Evolutionary conservation across 805 yeast species (phyloP), one percentile per base, ranked within the genome.

Genomic region (Ogataea populi-albae): DNA sequence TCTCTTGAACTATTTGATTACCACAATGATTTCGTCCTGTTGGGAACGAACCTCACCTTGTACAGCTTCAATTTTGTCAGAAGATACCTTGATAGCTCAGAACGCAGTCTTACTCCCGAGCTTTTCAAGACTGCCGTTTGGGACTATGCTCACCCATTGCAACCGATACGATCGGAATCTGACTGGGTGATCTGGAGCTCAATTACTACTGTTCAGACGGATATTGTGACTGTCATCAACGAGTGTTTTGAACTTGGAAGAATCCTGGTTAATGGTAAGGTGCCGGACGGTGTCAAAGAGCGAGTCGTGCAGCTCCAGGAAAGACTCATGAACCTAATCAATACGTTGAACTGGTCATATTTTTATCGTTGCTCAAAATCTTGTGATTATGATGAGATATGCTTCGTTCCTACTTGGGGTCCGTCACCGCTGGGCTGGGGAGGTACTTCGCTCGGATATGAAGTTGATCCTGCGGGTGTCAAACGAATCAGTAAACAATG

Each of bases 351-450:
- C 30, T 77, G 78, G 78, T 38, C 71, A 5, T 46, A 62, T 0
- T 64, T 62, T 39, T 69, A 66, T 37, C 43, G 59, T 27, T 76
- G 81, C 50, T 46, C 63, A 0, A 34, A 49, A 3, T 53, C 47
- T 4, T 77, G 83, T 52, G 59, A 46, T 0, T 54, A 59, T 56
- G 68, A 73, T 45, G 77, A 73, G 43, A 49, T 74, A 3, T 78
- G 83, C 44, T 75, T 65, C 37, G 66, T 75, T 11, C 82, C 82
- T 2, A 69, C 79, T 0, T 76, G 82, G 82, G 83, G 70, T 1
- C 82, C 81, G 3, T 59, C 71, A 1, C 79, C 79, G 4, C 28
- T 74, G 17, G 71, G 73, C 1, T 66, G 73, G 69, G 62, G 62
- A 1, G 47, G 41, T 15, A 45, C 43, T 9, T 11, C n/a, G 19